Base-by-base conservation (phyloP, 2,329 filamentous ascomycete species). In the Aureobasidium subglaciale region DNA sequence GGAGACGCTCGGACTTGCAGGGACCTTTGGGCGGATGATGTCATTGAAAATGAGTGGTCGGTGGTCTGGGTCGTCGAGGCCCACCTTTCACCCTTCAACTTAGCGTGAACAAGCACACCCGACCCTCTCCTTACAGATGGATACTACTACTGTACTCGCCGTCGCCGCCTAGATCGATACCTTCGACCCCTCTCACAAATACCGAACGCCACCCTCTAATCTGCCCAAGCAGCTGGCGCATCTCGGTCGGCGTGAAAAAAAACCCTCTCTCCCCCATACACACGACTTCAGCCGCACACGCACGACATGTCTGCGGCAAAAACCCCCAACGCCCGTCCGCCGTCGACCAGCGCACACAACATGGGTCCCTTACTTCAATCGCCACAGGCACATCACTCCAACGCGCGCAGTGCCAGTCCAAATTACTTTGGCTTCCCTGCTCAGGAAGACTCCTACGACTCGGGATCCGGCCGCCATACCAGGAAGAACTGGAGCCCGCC, bases 401-500 rank as follows among this genome's bases (percentile, higher is more conserved):
- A 67, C 61, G 60, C 60, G 40, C 63, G 65, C 48, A 65, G 70
- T 18, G 69, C 78, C 22, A 92, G 88, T 67, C 88, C 90, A 11
- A 95, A 91, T 68, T 96, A 96, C 71, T 96, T 96, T 68, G 88
- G 87, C 56, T 81, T 95, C 58, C 69, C 81, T 18, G 70, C 73
- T 42, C 76, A 72, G 55, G 83, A 88, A 59, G 76, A 80, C 22
- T 79, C 84, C 10, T 62, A 53, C 55, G 61, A 67, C 42, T 60
- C 62, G 7, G 61, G 59, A 2, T 60, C 62, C 5, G 59, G 58
- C 1, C 76, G 77, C 30, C 76, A 87, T 59, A 78, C 84, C 1
- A 82, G 82, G 56, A 82, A 83, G 61, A 88, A 88, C 69, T 92
- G 88, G 87, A 88, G 85, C 63, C 80, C 86, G 8, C 79, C 84